Percentiles rank a stretch among this genome's conserved stretches.
phyloP scores from a whole-genome alignment of 805 yeast species.

The Naumovozyma castellii region DNA sequence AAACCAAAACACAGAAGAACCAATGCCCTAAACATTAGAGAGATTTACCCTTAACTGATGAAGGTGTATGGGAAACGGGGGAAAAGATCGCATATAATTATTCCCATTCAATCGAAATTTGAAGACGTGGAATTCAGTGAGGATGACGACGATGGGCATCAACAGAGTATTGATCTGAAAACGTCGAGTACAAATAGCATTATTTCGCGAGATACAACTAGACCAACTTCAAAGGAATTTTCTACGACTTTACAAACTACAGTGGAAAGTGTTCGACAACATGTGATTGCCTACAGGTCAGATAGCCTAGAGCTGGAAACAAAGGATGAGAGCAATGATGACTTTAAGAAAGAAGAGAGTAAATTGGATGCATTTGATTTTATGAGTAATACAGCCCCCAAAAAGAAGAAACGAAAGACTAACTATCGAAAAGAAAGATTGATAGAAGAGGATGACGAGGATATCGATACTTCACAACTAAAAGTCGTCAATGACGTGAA shows the following conservation, averaged over 20 bases:
- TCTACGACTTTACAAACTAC: neutral
- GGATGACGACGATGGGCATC: conserved; percentile 10
- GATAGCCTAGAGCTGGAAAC: no score
- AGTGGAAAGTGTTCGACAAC: no score
- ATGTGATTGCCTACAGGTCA: no score
- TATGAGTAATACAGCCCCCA: conserved; percentile 10
- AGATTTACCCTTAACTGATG: conserved; percentile 5
- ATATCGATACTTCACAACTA: neutral
- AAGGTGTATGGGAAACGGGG: conserved; percentile 17
- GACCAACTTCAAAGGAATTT: neutral
- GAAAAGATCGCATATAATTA: conserved; percentile 7
- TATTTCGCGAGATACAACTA: neutral
- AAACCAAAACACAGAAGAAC: no score
- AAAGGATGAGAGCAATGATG: neutral
- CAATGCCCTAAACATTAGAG: neutral
- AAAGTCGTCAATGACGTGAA: conserved; percentile 10
- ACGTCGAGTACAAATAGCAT: neutral
- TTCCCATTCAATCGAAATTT: neutral
- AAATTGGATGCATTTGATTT: conserved; percentile 17
- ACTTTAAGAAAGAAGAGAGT: neutral
- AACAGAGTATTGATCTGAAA: no score
- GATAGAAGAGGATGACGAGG: conserved; percentile 13
- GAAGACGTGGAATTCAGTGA: conserved; percentile 14
- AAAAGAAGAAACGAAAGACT: conserved; percentile 10
- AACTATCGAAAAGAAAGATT: conserved; percentile 21